These are phyloP conservation scores for Linderniella brevidens DNA, from an alignment of 257 asterid genomes.

Conservation along the genomic window DNA sequence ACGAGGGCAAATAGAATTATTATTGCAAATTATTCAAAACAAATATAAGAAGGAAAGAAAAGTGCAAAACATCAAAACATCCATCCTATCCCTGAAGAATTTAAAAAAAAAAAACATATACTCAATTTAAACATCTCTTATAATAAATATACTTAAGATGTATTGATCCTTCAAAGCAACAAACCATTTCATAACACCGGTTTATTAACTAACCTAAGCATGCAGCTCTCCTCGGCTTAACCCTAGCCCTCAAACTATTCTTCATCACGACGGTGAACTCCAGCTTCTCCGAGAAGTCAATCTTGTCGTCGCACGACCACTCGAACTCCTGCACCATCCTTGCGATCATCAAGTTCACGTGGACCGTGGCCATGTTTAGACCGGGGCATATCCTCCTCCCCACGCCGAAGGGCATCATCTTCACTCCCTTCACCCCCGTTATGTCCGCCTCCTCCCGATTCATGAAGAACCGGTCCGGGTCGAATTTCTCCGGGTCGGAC, in stretches of 20 bases:
- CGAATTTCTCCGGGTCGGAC: conserved; percentile 56
- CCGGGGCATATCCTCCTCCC: conserved; percentile 98
- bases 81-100: too few species aligned
- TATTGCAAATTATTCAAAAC: too few species aligned
- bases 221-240: conserved; percentile 22
- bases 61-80: too few species aligned
- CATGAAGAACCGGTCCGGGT: conserved; percentile 57
- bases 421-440: conserved; percentile 56
- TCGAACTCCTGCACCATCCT: conserved; percentile 86
- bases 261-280: conserved; percentile 88
- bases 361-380: conserved; percentile 63
- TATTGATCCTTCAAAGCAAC: too few species aligned
- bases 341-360: conserved; percentile 58
- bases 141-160: too few species aligned
- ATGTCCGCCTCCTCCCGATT: conserved; percentile 71
- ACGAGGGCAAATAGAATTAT: too few species aligned
- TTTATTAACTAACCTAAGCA: too few species aligned
- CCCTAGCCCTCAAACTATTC: conserved; percentile 47
- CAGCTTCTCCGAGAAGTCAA: conserved; percentile 64
- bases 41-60: too few species aligned
- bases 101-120: too few species aligned
- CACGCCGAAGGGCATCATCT: conserved; percentile 75
- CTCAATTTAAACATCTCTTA: too few species aligned
- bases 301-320: conserved; percentile 46
- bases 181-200: too few species aligned